Evolutionary conservation across 306 rosid species (phyloP).

Genomic region (Coriaria nepalensis): DNA sequence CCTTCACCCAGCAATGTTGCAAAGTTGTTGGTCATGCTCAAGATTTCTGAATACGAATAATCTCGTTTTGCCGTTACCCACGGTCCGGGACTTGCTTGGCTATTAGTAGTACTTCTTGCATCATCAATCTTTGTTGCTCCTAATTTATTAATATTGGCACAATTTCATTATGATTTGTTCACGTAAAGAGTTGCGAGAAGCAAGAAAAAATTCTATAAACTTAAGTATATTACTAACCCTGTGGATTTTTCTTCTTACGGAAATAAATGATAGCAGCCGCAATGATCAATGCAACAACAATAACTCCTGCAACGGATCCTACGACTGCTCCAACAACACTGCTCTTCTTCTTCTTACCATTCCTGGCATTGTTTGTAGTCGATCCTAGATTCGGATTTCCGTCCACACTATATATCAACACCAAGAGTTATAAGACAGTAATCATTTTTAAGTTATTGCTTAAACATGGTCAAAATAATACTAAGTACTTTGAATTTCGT

Average conservation of each 20-base stretch:
- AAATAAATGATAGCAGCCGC: slow-evolving; percentile 11
- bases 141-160: background rate
- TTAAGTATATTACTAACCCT: slow-evolving; percentile 1
- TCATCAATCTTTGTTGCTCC: background rate
- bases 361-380: background rate
- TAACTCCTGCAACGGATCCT: slow-evolving; percentile 30
- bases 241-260: slow-evolving; percentile 10
- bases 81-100: background rate
- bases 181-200: background rate
- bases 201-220: background rate
- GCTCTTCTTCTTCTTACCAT: background rate
- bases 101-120: background rate
- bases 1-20: slow-evolving; percentile 35
- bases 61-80: slow-evolving; percentile 25
- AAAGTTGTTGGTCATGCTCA: slow-evolving; percentile 29
- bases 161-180: background rate
- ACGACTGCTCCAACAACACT: slow-evolving; percentile 24
- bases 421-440: background rate
- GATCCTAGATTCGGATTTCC: slow-evolving; percentile 20
- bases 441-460: background rate
- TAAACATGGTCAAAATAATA: background rate
- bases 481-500: background rate
- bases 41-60: slow-evolving; percentile 27
- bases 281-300: slow-evolving; percentile 13
- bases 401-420: slow-evolving; percentile 20